Base-by-base conservation (phyloP, 306 rosid species). In the Lagenaria siceraria region DNA sequence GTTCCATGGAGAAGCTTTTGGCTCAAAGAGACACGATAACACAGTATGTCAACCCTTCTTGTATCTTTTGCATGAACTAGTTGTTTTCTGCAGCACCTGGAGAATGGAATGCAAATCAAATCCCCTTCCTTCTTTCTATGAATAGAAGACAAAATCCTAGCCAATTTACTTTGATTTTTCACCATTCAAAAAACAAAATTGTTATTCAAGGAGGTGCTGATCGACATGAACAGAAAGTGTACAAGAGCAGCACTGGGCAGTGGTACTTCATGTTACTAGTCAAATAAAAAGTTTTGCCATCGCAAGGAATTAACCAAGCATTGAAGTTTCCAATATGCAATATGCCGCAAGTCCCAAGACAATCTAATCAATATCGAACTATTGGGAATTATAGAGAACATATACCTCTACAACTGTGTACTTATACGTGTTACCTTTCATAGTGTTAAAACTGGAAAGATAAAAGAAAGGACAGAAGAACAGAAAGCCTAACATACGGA, bases 81-180 rank as follows among this genome's bases (percentile, higher is more conserved):
- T 76, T 95, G 97, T 81, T 95, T 95, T 81, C 92, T 87, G 90
- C 90, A 89, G 88, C 96, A 89, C 77, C 99, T 95, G 78, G 46
- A 79, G 58, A 76, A 60, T 80, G 58, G 76, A 13, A 74, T 10
- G 53, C 80, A 66, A 78, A 76, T 65, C 59, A 80, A 77, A 69
- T 33, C 78, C 36, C 55, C 68, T 74, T 82, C 24, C 29, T 52
- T 61, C 21, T 73, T 46, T 18, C 15, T 40, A 21, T 21, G 74
- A 36, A 68, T 31, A 36, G 53, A 68, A 38, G 74, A 40, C 4
- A 68, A 66, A 65, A 19, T n/a, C 48, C 51, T 38, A 18, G 8
- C 27, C 17, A 40, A 35, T 18, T 64, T 18, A 19, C 48, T 64
- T 64, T 65, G n/a, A 27, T 35, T 64, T 64, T 38, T 21, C 74